Base-by-base conservation (phyloP, 768 basidiomycete genomes). In the Cubamyces sp. region DNA sequence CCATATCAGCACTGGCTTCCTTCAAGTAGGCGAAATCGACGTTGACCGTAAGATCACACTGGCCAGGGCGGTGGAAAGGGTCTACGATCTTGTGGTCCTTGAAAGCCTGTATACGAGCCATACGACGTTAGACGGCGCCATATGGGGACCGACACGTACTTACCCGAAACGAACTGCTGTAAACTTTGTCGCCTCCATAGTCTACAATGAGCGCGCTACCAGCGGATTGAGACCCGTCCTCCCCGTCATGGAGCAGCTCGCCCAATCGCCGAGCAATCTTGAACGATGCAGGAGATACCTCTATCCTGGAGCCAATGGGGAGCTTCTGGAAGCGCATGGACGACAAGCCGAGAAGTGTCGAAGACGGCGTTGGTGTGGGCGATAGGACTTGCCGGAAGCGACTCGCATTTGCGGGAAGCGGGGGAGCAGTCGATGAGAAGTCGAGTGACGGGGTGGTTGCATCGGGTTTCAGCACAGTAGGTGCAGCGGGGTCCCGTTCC, bases 31-130 rank as follows among this genome's bases (percentile, higher is more conserved):
- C 84, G 75, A 98, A 98, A 75, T 99, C 96, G 50, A 99, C 96
- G 70, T 98, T 97, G n/a, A 91, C 88, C 0, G 97, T 99, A 49
- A 98, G 76, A 74, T 99, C 97, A 43, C 91, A 90, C 43, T 91
- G 82, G 18, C 97, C 97, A 0, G 96, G 95, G 11, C 81, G 77
- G 54, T 90, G 81, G 70, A 98, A 96, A 3, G 92, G 80, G 71
- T 96, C 90, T 1, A 92, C 90, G 15, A 94, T 85, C 60, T 87
- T 82, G 71, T 98, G 97, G 21, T 86, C 79, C 73, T 88, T 89
- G 81, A 99, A 98, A 0, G 91, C 97, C 96, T 98, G 62, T 9
- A 34, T 28, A 15, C 21, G 51, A 12, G 19, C 16, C 52, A 48
- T 5, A 30, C 1, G 28, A 18, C 18, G 28, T 14, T 21, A 18